Conservation (phyloP, 2,329 filamentous ascomycete species). For the Calcarisporium arbuscula region DNA sequence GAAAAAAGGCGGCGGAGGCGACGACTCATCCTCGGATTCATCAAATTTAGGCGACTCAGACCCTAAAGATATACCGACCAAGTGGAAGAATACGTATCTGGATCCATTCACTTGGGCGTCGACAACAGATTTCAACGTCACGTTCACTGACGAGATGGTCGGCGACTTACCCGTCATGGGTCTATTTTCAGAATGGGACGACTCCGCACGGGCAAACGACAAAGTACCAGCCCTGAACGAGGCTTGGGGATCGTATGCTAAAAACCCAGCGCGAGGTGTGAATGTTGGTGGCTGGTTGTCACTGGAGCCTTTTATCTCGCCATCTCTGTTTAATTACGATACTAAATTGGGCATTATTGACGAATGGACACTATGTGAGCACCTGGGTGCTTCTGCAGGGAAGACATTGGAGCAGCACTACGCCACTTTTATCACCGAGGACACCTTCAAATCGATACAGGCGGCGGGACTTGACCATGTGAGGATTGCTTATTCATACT, state of each 20-base stretch:
- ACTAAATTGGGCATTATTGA: conserved; percentile 65
- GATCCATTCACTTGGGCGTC: conserved; percentile 92
- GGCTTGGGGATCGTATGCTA: conserved; percentile 69
- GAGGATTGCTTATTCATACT: conserved; percentile 93
- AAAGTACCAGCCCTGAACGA: conserved; percentile 74
- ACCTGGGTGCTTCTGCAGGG: conserved; percentile 61
- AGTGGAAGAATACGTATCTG: conserved; percentile 67
- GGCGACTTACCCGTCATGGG: conserved; percentile 90
- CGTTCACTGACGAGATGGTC: conserved; percentile 79
- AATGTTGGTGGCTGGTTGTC: conserved; percentile 93
- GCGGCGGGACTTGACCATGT: conserved; percentile 91
- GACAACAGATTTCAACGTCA: conserved; percentile 86
- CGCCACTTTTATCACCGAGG: conserved; percentile 76
- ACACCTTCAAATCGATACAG: conserved; percentile 77
- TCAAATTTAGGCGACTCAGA: conserved; percentile 43
- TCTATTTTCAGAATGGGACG: conserved; percentile 77
- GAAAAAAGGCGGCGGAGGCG: conserved; percentile 26
- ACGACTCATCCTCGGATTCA: conserved; percentile 19
- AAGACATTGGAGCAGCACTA: conserved; percentile 86
- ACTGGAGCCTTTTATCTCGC: conserved; percentile 91
- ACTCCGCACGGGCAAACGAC: conserved; percentile 69
- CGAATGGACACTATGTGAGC: conserved; percentile 72
- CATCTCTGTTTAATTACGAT: conserved; percentile 76
- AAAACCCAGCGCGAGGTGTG: conserved; percentile 76
- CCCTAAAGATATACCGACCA: conserved; percentile 52